A percentile compares a stretch with the other conserved stretches of the same genome.
Evolutionary conservation across 106 monocot species (phyloP).

Genomic region (Vanilla planifolia): DNA sequence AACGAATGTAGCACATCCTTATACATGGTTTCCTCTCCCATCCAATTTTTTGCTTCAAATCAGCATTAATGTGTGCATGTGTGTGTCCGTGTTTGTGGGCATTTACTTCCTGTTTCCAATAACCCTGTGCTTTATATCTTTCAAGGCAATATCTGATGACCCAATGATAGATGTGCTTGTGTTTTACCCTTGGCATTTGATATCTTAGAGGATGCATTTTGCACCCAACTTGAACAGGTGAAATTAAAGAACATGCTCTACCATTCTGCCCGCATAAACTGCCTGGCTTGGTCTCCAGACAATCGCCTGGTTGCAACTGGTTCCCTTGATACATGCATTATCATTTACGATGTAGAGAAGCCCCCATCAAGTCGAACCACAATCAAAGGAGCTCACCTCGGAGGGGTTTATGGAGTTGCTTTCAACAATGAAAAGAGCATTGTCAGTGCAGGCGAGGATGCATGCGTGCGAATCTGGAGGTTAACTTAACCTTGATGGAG

Average conservation of each 20-base stretch:
- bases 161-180: no score
- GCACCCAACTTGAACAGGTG: constrained; percentile 34
- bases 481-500: constrained; percentile 13
- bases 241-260: constrained; percentile 97
- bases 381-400: constrained; percentile 90
- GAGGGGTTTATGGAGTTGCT: constrained; percentile 85
- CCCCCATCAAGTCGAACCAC: constrained; percentile 65
- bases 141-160: no score
- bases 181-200: no score
- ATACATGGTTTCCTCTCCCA: no score
- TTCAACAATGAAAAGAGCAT: constrained; percentile 57
- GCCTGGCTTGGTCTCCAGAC: constrained; percentile 93
- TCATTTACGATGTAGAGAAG: constrained; percentile 76
- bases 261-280: constrained; percentile 91
- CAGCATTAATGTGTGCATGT: no score
- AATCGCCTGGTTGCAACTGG: constrained; percentile 77
- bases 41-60: no score
- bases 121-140: no score
- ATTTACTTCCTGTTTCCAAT: no score
- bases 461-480: constrained; percentile 83
- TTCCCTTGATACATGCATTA: constrained; percentile 81
- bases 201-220: not conserved
- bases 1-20: no score
- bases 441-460: constrained; percentile 89
- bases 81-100: no score